Evolutionary conservation across 768 basidiomycete genomes (phyloP).

Genomic region (Podaxis pistillaris): DNA sequence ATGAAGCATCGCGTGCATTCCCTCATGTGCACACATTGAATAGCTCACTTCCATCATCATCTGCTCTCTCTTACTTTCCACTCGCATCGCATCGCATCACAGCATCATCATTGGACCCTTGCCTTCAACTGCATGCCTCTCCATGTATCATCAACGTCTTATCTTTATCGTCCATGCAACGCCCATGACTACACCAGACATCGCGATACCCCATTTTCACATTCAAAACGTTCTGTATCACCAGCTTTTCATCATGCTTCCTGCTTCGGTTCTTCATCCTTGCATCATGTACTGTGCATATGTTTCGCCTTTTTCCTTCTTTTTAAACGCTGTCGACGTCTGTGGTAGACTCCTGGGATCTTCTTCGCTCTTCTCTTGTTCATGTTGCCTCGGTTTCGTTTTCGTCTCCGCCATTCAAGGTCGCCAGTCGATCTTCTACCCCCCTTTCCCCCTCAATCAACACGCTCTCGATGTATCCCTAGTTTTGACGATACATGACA

Average conservation of each 20-base stretch:
- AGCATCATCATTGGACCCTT: slow-evolving; percentile 6
- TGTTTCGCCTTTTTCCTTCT: background rate
- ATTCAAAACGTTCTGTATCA: slow-evolving; percentile 9
- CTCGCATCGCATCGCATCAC: slow-evolving; percentile 5
- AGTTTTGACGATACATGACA: slow-evolving; percentile 2
- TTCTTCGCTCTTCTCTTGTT: background rate
- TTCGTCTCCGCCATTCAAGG: background rate
- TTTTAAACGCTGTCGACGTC: slow-evolving; percentile 6
- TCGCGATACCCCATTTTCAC: slow-evolving; percentile 11
- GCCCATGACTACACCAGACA: slow-evolving; percentile 13
- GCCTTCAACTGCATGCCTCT: background rate
- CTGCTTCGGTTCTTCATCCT: background rate
- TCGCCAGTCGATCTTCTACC: slow-evolving; percentile 1
- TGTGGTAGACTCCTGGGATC: slow-evolving; percentile 1
- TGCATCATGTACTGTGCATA: slow-evolving; percentile 13
- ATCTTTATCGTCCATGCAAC: slow-evolving; percentile 13
- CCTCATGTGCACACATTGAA: slow-evolving; percentile 10
- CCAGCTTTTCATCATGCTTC: slow-evolving; percentile 8
- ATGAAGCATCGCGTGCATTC: slow-evolving; percentile 14
- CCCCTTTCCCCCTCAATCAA: background rate
- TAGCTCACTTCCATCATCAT: background rate
- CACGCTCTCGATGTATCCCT: background rate
- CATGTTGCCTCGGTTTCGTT: background rate
- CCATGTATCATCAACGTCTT: slow-evolving; percentile 10
- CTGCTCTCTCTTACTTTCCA: background rate